Conservation (phyloP, 2,329 filamentous ascomycete genomes). For the Talaromyces amestolkiae region DNA sequence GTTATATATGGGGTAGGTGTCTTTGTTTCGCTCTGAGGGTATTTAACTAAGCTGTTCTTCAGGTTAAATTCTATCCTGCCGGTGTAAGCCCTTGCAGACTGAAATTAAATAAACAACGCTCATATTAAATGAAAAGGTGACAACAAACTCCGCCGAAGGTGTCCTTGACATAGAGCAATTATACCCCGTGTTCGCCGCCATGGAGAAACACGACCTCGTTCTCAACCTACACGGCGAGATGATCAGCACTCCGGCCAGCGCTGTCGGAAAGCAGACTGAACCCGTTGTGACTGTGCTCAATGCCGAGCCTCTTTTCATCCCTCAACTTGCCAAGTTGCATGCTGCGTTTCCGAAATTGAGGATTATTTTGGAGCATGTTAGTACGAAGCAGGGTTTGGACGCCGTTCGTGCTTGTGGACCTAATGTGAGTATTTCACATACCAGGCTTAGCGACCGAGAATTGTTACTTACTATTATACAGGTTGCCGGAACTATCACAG, state of each 20-base stretch:
- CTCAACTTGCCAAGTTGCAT: constrained; percentile 72
- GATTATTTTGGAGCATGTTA: constrained; percentile 76
- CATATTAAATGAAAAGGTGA: constrained; percentile 32
- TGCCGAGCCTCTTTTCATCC: constrained; percentile 75
- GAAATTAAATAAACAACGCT: neutral
- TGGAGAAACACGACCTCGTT: constrained; percentile 80
- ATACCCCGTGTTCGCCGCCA: constrained; percentile 72
- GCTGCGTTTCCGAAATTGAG: constrained; percentile 63
- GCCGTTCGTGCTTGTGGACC: constrained; percentile 74
- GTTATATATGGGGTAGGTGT: constrained; percentile 59
- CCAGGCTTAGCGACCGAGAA: neutral
- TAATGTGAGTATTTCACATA: constrained; percentile 45
- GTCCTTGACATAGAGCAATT: constrained; percentile 46
- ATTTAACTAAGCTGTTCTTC: constrained; percentile 33
- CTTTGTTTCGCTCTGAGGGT: neutral
- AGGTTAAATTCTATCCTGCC: constrained; percentile 51
- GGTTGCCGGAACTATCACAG: constrained; percentile 65
- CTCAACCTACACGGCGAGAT: constrained; percentile 92
- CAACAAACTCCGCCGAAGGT: constrained; percentile 56
- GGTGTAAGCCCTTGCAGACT: constrained; percentile 30
- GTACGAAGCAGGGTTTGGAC: constrained; percentile 75
- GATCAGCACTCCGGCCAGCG: constrained; percentile 33
- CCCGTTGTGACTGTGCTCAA: constrained; percentile 59
- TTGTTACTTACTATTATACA: neutral
- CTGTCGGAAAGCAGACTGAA: constrained; percentile 21